A percentile compares a stretch with the other conserved stretches of the same genome.
phyloP scores from a whole-genome alignment of 192 early-diverging fungal genomes.

The Haplosporangium gracile region DNA sequence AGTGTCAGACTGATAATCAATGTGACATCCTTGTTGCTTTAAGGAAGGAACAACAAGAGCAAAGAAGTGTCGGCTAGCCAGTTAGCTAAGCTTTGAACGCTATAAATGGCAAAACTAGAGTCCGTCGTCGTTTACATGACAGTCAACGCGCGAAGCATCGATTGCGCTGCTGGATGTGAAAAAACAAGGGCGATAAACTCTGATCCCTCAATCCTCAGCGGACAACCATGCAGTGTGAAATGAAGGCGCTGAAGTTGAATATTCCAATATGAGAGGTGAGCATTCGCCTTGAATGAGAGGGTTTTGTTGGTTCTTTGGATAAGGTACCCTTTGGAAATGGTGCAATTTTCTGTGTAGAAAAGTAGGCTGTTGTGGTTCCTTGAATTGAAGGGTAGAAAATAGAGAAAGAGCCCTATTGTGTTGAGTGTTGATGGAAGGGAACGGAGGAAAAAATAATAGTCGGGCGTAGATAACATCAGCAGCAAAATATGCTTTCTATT shows the following conservation, averaged over 20 bases:
- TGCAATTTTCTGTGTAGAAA: background rate
- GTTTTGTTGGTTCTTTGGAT: background rate
- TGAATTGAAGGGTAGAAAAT: background rate
- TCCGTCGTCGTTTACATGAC: no score
- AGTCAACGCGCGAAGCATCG: background rate
- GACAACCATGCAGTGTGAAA: background rate
- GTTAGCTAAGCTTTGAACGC: no score
- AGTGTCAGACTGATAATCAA: no score
- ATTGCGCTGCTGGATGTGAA: background rate
- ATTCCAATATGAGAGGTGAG: background rate
- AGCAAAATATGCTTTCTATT: background rate
- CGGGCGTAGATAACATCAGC: background rate
- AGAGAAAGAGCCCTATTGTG: background rate
- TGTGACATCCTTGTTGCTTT: no score
- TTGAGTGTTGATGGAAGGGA: no score
- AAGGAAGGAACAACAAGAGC: no score
- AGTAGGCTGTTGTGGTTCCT: background rate
- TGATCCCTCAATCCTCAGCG: background rate
- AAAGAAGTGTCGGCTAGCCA: no score
- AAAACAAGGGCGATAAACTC: slow-evolving; percentile 3
- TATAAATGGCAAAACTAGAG: no score
- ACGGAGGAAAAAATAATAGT: background rate
- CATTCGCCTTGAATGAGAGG: background rate
- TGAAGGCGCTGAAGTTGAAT: background rate
- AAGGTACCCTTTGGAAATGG: background rate